phyloP scores from a whole-genome alignment of 2,329 filamentous ascomycete species.

The Cladosporium phlei region DNA sequence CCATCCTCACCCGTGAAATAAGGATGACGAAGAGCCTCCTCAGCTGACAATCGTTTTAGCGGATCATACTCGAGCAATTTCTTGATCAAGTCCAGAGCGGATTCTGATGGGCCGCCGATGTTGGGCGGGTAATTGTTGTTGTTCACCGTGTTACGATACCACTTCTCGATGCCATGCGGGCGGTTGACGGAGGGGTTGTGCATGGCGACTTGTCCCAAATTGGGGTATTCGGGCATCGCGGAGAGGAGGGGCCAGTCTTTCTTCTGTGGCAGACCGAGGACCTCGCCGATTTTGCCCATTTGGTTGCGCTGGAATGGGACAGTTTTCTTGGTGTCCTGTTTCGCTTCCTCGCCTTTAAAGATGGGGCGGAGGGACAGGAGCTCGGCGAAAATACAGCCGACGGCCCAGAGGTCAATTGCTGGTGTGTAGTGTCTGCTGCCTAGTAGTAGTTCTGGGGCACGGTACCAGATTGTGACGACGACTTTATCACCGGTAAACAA shows the following conservation, averaged over 20 bases:
- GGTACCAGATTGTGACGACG: constrained; percentile 98
- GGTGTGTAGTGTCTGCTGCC: constrained; percentile 95
- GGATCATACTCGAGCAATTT: constrained; percentile 91
- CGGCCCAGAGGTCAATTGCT: constrained; percentile 94
- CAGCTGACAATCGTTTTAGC: constrained; percentile 77
- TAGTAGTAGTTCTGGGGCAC: constrained; percentile 86
- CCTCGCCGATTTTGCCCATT: constrained; percentile 98
- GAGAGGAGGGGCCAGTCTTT: constrained; percentile 81
- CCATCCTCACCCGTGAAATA: constrained; percentile 61
- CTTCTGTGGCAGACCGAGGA: constrained; percentile 84
- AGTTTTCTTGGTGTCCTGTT: constrained; percentile 97
- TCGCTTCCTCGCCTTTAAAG: constrained; percentile 97
- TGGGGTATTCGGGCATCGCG: constrained; percentile 76
- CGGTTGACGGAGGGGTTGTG: constrained; percentile 48
- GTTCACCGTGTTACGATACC: constrained; percentile 48
- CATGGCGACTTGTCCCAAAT: constrained; percentile 34
- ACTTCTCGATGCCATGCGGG: constrained; percentile 63
- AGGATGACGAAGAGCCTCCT: constrained; percentile 80
- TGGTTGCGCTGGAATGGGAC: constrained; percentile 97
- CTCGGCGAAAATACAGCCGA: constrained; percentile 97
- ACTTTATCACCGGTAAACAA: constrained; percentile 95
- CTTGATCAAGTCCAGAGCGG: constrained; percentile 66
- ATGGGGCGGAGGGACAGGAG: constrained; percentile 85
- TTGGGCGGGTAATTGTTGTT: constrained; percentile 40
- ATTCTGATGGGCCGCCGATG: constrained; percentile 56